Base-by-base conservation (phyloP, 2,329 filamentous ascomycete genomes). In the Trichoderma endophyticum region DNA sequence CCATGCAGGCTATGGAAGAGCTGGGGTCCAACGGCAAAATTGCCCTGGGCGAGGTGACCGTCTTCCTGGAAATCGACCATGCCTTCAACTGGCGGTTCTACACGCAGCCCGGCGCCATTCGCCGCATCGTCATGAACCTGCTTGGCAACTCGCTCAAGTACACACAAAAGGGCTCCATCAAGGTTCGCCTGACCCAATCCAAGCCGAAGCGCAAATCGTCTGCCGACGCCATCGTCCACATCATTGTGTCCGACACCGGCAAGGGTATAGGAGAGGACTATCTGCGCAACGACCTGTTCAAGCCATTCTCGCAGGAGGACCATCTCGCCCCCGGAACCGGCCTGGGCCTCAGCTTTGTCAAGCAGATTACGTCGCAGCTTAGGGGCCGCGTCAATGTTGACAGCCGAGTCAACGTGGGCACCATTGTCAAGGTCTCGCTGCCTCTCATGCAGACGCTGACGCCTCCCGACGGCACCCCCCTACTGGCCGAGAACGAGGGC, bases 221-320 rank as follows among this genome's bases (percentile, higher is more conserved):
- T 39, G 72, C 70, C 0, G 72, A 75, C 18, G 66, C 72, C 7
- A 70, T 73, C 11, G 74, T 81, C 4, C 78, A 75, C 0, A 75
- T 90, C 6, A 86, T 83, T 0, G 86, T 93, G 2, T 82, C 84
- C 0, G 91, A 93, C 74, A 90, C 91, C 0, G 91, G 91, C 1
- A 85, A 85, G 57, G 91, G 91, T 2, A 93, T 93, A 36, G 86
- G 86, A 0, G 83, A 87, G 11, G 87, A 91, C 11, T 93, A 89
- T 74, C 80, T 92, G 9, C 83, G 86, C 26, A 86, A 88, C 9
- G 84, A 86, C 18, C 79, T 92, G 0, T 93, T 90, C 76, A 88
- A 86, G 0, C 88, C 90, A 0, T 92, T 92, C 72, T 80, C 85
- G 0, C 91, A 93, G 74, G 91, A 93, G 75, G 85, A 92, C 62